Evolutionary conservation across 192 early-diverging fungal genomes (phyloP).

Genomic region (Backusella australiensis): DNA sequence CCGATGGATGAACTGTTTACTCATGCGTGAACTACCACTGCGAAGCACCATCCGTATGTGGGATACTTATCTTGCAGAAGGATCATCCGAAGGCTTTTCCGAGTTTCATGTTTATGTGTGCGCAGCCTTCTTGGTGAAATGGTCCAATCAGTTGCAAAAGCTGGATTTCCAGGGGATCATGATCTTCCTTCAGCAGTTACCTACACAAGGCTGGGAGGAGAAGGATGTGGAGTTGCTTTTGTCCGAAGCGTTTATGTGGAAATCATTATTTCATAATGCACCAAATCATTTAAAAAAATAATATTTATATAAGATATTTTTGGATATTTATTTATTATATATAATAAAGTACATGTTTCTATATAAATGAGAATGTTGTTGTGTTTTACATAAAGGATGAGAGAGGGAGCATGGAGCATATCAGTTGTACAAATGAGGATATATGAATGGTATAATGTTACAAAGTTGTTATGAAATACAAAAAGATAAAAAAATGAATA

Average conservation of each 20-base stretch:
- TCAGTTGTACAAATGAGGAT: background rate
- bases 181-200: conserved; percentile 88
- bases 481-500: background rate
- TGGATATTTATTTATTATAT: background rate
- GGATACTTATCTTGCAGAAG: conserved; percentile 95
- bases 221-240: conserved; percentile 94
- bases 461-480: conserved; percentile 1
- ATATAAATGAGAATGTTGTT: background rate
- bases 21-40: conserved; percentile 94
- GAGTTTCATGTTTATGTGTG: conserved; percentile 99
- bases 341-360: background rate
- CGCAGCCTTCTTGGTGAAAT: conserved; percentile 96
- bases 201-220: conserved; percentile 82
- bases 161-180: conserved; percentile 95
- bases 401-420: background rate
- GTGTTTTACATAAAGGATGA: background rate
- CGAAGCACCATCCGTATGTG: conserved; percentile 94
- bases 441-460: background rate
- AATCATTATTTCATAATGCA: conserved; percentile 90
- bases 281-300: conserved; percentile 72
- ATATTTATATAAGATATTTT: background rate
- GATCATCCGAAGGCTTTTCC: conserved; percentile 82
- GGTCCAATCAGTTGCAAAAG: conserved; percentile 78
- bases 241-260: conserved; percentile 97
- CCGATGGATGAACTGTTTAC: conserved; percentile 98